A percentile compares a stretch with the other conserved stretches of the same genome.
phyloP scores from a whole-genome alignment of 129 eudicot species.

The Sambucus nigra region DNA sequence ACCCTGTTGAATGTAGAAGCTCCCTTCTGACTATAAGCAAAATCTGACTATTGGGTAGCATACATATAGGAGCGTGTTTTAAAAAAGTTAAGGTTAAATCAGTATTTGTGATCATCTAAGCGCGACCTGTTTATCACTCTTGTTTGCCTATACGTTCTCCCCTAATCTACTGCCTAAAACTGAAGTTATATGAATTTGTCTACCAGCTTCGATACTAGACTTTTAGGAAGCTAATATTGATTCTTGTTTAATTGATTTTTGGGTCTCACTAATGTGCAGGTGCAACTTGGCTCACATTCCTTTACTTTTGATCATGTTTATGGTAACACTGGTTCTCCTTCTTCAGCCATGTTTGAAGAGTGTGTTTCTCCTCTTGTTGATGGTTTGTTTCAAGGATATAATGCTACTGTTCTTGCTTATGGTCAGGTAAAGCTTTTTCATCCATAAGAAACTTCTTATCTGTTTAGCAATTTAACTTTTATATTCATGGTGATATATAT shows the following conservation, averaged over 20 bases:
- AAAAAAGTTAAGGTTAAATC: no score
- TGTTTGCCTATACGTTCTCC: no score
- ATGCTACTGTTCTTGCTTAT: constrained; percentile 96
- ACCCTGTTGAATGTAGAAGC: no score
- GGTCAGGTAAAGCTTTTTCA: constrained; percentile 66
- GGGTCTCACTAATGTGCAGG: constrained; percentile 30
- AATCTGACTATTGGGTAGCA: no score
- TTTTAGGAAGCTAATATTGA: neutral
- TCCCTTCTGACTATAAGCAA: no score
- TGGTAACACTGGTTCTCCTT: constrained; percentile 66
- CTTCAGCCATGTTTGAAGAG: constrained; percentile 81
- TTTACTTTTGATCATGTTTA: constrained; percentile 97
- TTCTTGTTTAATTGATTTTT: neutral
- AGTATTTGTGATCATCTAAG: no score
- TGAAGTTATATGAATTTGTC: no score
- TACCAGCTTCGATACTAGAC: neutral
- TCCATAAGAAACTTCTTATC: constrained; percentile 2
- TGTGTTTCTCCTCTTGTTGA: constrained; percentile 98
- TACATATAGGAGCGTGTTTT: no score
- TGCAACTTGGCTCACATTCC: constrained; percentile 92
- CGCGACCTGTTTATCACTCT: no score
- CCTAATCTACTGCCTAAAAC: no score
- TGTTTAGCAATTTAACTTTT: neutral
- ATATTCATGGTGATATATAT: constrained; percentile 8
- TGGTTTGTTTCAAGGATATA: constrained; percentile 95